Conservation (phyloP, 2,329 filamentous ascomycete genomes). For the Fusarium irregulare region DNA sequence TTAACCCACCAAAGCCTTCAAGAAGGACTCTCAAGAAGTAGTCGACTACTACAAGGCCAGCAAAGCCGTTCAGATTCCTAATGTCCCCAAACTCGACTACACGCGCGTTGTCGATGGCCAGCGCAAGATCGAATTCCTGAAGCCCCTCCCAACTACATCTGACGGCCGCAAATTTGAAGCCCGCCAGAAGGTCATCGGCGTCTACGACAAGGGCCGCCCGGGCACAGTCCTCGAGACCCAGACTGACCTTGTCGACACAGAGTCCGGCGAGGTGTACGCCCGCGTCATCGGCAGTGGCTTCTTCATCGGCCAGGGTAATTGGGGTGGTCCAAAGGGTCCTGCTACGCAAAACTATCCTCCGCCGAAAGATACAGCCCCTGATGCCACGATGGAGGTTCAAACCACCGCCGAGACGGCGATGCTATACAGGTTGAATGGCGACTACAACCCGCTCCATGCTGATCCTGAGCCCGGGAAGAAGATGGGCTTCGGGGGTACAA, state of each 20-base stretch:
- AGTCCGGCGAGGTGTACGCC: conserved; percentile 53
- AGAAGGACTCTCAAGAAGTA: conserved; percentile 58
- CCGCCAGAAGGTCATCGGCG: conserved; percentile 54
- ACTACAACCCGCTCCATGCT: conserved; percentile 61
- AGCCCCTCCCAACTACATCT: conserved; percentile 51
- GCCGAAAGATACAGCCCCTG: conserved; percentile 50
- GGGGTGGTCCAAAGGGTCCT: conserved; percentile 56
- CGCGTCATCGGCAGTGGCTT: conserved; percentile 55
- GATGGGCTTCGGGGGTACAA: conserved; percentile 59
- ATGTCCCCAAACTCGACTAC: conserved; percentile 55
- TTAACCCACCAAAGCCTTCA: conserved; percentile 50
- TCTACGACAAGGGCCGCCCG: conserved; percentile 56
- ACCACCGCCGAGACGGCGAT: conserved; percentile 55
- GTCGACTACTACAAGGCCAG: conserved; percentile 54
- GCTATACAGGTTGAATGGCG: conserved; percentile 59
- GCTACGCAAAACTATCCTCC: conserved; percentile 47
- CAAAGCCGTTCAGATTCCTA: conserved; percentile 52
- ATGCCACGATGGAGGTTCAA: conserved; percentile 52
- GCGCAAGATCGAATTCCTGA: conserved; percentile 54
- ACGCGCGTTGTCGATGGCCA: conserved; percentile 57
- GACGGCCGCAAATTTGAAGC: conserved; percentile 54
- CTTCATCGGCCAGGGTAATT: conserved; percentile 59
- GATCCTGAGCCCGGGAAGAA: conserved; percentile 55
- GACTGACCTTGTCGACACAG: conserved; percentile 53
- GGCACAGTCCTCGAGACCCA: conserved; percentile 52